Base-by-base conservation (phyloP, 73 alveolate species). In the Tetrahymena malaccensis region DNA sequence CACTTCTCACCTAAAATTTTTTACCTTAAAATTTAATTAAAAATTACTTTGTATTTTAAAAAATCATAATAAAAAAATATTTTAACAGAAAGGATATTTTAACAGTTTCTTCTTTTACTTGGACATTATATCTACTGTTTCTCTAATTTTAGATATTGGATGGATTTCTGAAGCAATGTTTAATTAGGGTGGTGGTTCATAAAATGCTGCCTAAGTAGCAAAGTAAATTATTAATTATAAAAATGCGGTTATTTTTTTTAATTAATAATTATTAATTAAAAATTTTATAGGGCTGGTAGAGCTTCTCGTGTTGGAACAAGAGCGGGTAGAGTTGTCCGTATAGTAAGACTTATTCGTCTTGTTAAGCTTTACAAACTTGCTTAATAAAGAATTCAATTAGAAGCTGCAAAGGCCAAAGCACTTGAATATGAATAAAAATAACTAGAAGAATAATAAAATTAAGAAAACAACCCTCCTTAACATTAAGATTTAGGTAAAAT, bases 31-130 rank as follows among this genome's bases (percentile, higher is more conserved):
- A 22, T 70, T 57, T n/a, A 27, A 40, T 40, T 40, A 27, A 70
- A 27, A 70, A 3, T 70, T 25, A 3, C 89, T 70, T 70, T 85
- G 37, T 31, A 10, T 38, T 85, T 85, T 85, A 25, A 19, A 27
- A 34, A 57, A 85, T 9, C 6, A 22, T 37, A 37, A 34, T 70
- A 40, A 40, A 40, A 40, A 40, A 40, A 6, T 40, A 40, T 40
- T 40, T 40, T 40, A 40, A 40, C 15, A 96, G 95, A 96, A 96
- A 70, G 98, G 97, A 44, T 97, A 97, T 95, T 95, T 95, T 85
- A 38, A 96, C 37, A 94, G 98, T 58, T 98, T 98, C 97, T 98
- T 98, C 98, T 98, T 98, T 93, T 98, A 99, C 98, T 96, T 98
- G 33, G 99, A 98, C 94, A 94, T 98, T 10, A 85, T 98, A 33